Conservation (phyloP, 2,329 filamentous ascomycete species). For the Monilinia polystroma region DNA sequence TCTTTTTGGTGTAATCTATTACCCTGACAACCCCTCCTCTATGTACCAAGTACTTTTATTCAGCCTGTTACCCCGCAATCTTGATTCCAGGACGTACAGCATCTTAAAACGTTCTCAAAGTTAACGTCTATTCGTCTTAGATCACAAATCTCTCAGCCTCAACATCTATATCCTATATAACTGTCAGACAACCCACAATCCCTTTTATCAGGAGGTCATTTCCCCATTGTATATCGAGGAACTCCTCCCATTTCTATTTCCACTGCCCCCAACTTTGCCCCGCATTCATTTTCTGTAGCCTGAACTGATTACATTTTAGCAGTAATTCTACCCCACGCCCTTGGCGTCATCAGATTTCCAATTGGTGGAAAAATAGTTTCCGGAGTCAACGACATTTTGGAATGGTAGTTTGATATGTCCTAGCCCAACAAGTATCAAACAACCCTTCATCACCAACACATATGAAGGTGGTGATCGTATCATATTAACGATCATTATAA, state of each 20-base stretch:
- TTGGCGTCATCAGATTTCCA: neutral
- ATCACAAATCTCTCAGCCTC: neutral
- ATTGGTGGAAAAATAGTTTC: conserved; percentile 23
- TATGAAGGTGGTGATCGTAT: neutral
- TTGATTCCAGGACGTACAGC: conserved; percentile 12
- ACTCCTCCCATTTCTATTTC: neutral
- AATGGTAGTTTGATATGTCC: neutral
- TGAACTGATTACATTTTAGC: neutral
- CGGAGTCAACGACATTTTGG: conserved; percentile 12
- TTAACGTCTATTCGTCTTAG: neutral
- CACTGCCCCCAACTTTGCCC: neutral
- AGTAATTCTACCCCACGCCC: conserved; percentile 17
- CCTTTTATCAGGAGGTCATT: conserved; percentile 5
- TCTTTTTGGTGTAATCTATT: neutral
- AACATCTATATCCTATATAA: neutral
- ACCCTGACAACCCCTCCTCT: too few relatives aligned
- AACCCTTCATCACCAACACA: neutral
- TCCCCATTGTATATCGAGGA: conserved; percentile 4
- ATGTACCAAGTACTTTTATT: neutral
- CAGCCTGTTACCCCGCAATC: conserved; percentile 16
- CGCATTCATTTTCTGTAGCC: neutral
- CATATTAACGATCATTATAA: conserved; percentile 2
- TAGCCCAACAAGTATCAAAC: neutral
- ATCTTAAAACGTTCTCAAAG: conserved; percentile 4
- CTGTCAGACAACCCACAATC: neutral